Evolutionary conservation across 2,329 filamentous ascomycete species (phyloP).

Genomic region (Colletotrichum zoysiae): DNA sequence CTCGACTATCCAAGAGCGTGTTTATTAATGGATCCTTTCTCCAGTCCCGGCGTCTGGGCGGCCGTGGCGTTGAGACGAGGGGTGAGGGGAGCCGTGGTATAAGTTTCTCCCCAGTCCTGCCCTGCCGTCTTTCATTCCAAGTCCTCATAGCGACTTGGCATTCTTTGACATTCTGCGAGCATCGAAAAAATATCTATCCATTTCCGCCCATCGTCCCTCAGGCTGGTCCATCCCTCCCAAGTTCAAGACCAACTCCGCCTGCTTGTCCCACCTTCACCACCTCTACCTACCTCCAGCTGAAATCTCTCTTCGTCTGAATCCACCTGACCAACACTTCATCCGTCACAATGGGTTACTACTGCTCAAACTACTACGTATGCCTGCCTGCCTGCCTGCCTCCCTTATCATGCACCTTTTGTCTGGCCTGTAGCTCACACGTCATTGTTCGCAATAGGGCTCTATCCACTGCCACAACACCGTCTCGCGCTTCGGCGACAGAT

Average conservation of each 20-base stretch:
- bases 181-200: constrained; percentile 12
- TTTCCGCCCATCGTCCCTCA: constrained; percentile 1
- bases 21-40: constrained; percentile 38
- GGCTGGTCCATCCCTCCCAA: constrained; percentile 38
- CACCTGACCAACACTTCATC: neutral
- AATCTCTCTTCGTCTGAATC: constrained; percentile 6
- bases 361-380: constrained; percentile 51
- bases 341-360: constrained; percentile 48
- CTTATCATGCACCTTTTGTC: neutral
- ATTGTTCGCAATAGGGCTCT: constrained; percentile 44
- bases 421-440: neutral
- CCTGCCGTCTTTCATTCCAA: constrained; percentile 2
- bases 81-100: constrained; percentile 25
- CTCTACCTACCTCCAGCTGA: constrained; percentile 6
- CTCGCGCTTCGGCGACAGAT: constrained; percentile 48
- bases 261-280: neutral
- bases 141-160: constrained; percentile 21
- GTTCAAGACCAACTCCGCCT: constrained; percentile 9
- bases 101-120: constrained; percentile 33
- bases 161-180: constrained; percentile 37
- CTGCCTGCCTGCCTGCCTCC: constrained; percentile 35
- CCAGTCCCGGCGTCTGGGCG: constrained; percentile 33
- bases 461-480: constrained; percentile 51
- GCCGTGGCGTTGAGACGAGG: constrained; percentile 26
- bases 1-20: constrained; percentile 34